Conservation (phyloP, 257 asterid species). For the Jasminum sambac region DNA sequence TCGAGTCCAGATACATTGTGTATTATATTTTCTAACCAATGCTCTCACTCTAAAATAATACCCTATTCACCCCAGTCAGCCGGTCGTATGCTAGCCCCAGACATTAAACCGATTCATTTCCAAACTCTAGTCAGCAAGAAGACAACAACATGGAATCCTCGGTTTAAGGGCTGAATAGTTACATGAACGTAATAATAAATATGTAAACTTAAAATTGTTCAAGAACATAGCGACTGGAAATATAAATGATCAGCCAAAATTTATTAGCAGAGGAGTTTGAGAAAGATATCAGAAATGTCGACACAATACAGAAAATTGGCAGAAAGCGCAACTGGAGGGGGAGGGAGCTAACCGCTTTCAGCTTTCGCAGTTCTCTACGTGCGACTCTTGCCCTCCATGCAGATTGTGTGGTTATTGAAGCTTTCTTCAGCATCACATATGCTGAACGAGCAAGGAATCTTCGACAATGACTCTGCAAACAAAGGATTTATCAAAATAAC, state of each 20-base stretch:
- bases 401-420: conserved; percentile 81
- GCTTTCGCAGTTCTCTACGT: conserved; percentile 72
- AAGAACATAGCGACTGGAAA: conserved; percentile 3
- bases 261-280: conserved; percentile 7
- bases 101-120: not conserved
- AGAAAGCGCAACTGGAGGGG: not conserved
- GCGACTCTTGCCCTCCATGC: conserved; percentile 94
- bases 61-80: not conserved
- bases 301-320: not conserved
- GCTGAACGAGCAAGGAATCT: conserved; percentile 66
- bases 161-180: not conserved
- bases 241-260: not conserved
- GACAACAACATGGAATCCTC: not conserved
- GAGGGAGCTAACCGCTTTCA: conserved; percentile 71
- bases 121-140: not conserved
- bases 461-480: conserved; percentile 79
- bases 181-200: not conserved
- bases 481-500: conserved; percentile 31
- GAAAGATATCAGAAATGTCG: not conserved
- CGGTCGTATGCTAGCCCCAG: not conserved
- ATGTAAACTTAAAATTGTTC: conserved; percentile 2
- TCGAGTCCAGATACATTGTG: not conserved
- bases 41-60: not conserved
- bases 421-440: conserved; percentile 67
- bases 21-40: not conserved